Evolutionary conservation across 768 basidiomycete genomes (phyloP).

Genomic region (Hygrocybe punicea): DNA sequence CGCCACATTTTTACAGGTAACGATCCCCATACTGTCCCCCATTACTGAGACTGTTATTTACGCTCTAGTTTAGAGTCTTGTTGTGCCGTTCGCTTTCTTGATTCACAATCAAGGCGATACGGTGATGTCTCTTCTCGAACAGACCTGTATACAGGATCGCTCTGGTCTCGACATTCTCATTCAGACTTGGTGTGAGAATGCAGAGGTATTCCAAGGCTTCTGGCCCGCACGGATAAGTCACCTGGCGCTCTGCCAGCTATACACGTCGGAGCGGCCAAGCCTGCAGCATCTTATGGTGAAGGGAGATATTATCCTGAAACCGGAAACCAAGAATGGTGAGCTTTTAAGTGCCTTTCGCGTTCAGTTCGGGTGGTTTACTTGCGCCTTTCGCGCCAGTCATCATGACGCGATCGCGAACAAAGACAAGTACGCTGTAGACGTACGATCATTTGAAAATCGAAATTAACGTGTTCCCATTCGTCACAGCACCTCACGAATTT

Average conservation of each 20-base stretch:
- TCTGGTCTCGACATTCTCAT: constrained; percentile 84
- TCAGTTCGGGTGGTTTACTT: constrained; percentile 8
- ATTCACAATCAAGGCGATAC: constrained; percentile 83
- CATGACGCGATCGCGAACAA: constrained; percentile 92
- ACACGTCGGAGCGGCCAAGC: constrained; percentile 59
- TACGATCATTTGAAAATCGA: constrained; percentile 18
- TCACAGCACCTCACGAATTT: constrained; percentile 79
- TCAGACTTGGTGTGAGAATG: constrained; percentile 91
- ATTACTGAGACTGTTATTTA: constrained; percentile 1
- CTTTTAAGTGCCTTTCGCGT: constrained; percentile 8
- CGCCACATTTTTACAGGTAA: constrained; percentile 85
- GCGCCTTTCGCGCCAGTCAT: constrained; percentile 58
- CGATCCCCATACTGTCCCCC: constrained; percentile 7
- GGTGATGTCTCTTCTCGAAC: constrained; percentile 73
- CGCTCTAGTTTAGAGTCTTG: constrained; percentile 59
- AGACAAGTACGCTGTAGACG: constrained; percentile 57
- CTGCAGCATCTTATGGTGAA: constrained; percentile 74
- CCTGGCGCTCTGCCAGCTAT: constrained; percentile 75
- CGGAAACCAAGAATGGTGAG: constrained; percentile 79
- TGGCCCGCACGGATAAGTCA: constrained; percentile 89
- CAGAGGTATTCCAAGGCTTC: constrained; percentile 90
- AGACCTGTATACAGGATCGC: constrained; percentile 54
- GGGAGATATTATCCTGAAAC: constrained; percentile 85
- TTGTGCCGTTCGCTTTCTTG: constrained; percentile 91
- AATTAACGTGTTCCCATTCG: constrained; percentile 31